Conservation (phyloP, 345 rosid species). For the Arabis alpina region DNA sequence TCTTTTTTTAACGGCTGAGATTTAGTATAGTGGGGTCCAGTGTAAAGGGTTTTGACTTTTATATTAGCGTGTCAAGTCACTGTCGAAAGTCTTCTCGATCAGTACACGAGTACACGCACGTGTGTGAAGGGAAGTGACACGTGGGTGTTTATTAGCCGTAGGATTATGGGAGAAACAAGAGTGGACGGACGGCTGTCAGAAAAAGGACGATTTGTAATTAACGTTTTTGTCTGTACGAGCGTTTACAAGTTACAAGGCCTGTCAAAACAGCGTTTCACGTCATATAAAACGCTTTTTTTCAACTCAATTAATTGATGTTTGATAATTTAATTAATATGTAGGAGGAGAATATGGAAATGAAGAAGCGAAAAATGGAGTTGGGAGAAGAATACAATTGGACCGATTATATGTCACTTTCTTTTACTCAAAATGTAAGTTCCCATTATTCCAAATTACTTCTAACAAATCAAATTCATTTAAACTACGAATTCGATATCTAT, state of each 20-base stretch:
- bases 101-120: conserved; percentile 52
- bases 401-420: conserved; percentile 81
- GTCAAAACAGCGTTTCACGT: conserved; percentile 36
- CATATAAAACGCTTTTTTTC: conserved; percentile 16
- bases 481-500: not conserved
- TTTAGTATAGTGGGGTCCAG: conserved; percentile 28
- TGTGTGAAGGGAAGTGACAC: conserved; percentile 37
- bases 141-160: conserved; percentile 45
- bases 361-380: conserved; percentile 59
- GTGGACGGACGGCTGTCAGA: conserved; percentile 54
- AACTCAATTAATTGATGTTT: not conserved
- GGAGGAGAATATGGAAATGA: conserved; percentile 91
- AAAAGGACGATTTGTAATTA: conserved; percentile 48
- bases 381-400: conserved; percentile 65
- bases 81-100: conserved; percentile 42
- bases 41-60: conserved; percentile 49
- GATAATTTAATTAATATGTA: conserved; percentile 18
- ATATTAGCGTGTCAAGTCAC: conserved; percentile 38
- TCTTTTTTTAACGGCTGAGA: conserved; percentile 46
- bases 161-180: conserved; percentile 31
- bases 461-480: not conserved
- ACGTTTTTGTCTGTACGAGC: conserved; percentile 44
- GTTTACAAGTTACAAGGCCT: conserved; percentile 31
- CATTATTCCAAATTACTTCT: not conserved
- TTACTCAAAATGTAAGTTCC: conserved; percentile 85